Percentiles rank a stretch among this genome's conserved stretches.
Conservation (phyloP, 148 eudicot species). For the Arbutus unedo region DNA sequence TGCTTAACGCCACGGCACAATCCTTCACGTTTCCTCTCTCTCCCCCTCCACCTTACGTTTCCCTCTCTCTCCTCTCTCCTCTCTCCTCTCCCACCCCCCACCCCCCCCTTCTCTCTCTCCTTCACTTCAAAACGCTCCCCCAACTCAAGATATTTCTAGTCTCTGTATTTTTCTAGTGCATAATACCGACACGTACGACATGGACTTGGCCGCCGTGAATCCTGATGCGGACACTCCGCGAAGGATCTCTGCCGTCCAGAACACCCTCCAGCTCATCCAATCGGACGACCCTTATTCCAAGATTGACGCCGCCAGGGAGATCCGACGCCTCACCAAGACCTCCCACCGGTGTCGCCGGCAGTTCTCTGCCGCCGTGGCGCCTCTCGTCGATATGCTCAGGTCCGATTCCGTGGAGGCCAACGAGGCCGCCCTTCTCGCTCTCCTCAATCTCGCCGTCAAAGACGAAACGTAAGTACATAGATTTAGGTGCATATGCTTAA, state of each 20-base stretch:
- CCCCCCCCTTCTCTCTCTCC: not conserved
- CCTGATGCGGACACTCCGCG: slow-evolving; percentile 11
- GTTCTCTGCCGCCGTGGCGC: slow-evolving; percentile 57
- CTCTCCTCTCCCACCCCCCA: not conserved
- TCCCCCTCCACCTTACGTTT: not conserved
- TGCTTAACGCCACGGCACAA: slow-evolving; percentile 13
- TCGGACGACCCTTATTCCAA: slow-evolving; percentile 40
- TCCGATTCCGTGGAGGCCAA: slow-evolving; percentile 40
- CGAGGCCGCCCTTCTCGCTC: slow-evolving; percentile 80
- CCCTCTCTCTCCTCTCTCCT: not conserved
- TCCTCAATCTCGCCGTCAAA: slow-evolving; percentile 95
- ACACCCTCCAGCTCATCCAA: slow-evolving; percentile 50
- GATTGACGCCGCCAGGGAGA: slow-evolving; percentile 73
- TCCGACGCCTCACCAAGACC: slow-evolving; percentile 91
- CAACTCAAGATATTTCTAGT: not conserved
- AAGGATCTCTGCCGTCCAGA: slow-evolving; percentile 23
- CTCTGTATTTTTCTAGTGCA: not conserved
- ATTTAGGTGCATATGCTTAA: not conserved
- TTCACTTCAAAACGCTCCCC: no score
- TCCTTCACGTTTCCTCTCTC: slow-evolving; percentile 6
- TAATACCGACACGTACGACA: not conserved
- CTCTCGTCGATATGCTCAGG: slow-evolving; percentile 81
- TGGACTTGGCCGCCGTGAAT: slow-evolving; percentile 10
- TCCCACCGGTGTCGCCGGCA: slow-evolving; percentile 87
- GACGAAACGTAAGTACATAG: slow-evolving; percentile 59